Conservation (phyloP, 139 green algal species). For the Pseudopediastrum boryanum region DNA sequence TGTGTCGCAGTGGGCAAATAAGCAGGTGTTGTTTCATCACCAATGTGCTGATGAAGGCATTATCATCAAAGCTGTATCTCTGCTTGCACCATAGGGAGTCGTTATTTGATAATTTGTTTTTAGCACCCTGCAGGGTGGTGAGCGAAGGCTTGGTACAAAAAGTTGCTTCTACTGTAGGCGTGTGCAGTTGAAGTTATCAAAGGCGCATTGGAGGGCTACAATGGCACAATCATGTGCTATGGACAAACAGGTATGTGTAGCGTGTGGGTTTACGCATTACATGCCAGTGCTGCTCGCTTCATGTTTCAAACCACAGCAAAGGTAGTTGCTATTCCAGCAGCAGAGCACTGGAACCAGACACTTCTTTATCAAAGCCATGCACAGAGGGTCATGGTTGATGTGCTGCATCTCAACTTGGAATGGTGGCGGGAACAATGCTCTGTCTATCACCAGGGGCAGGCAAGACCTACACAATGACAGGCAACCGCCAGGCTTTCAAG, state of each 20-base stretch:
- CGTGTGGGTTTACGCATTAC: background rate
- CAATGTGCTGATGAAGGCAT: background rate
- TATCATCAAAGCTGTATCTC: background rate
- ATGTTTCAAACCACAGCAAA: too few relatives aligned
- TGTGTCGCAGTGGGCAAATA: background rate
- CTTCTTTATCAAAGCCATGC: too few relatives aligned
- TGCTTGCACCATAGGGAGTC: background rate
- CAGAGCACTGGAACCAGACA: too few relatives aligned
- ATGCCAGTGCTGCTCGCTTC: too few relatives aligned
- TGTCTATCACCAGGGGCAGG: slow-evolving; percentile 49
- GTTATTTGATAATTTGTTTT: background rate
- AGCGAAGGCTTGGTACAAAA: background rate
- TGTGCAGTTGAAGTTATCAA: slow-evolving; percentile 62
- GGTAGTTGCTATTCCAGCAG: too few relatives aligned
- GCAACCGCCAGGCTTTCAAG: slow-evolving; percentile 50
- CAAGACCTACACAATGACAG: slow-evolving; percentile 76
- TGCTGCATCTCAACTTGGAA: too few relatives aligned
- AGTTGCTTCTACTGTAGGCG: slow-evolving; percentile 19
- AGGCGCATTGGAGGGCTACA: slow-evolving; percentile 74
- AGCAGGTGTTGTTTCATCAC: background rate
- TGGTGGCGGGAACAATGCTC: too few relatives aligned
- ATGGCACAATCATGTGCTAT: slow-evolving; percentile 84
- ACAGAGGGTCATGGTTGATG: too few relatives aligned
- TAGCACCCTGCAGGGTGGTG: too few relatives aligned
- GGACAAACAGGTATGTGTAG: slow-evolving; percentile 60